A percentile compares a stretch with the other conserved stretches of the same genome.
These are phyloP conservation scores for Pseudotulostoma volvatum DNA, from an alignment of 495 filamentous ascomycete genomes.

Conservation along the genomic window DNA sequence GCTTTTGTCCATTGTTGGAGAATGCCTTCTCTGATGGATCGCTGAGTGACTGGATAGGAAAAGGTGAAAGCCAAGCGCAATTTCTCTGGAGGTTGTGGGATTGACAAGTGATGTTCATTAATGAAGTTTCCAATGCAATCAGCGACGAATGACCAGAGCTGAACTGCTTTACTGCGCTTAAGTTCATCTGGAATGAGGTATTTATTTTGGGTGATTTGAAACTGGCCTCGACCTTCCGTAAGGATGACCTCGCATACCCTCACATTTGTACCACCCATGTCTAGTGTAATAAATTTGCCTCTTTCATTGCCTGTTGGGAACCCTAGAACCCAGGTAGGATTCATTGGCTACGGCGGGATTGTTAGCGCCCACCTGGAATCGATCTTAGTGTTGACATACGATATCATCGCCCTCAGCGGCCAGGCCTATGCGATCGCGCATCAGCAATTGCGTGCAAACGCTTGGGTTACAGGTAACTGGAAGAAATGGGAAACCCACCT, in stretches of 20 bases:
- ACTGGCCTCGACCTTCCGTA: conserved; percentile 65
- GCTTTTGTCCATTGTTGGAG: conserved; percentile 95
- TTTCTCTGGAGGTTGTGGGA: conserved; percentile 24
- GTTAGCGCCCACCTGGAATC: no score
- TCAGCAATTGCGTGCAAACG: no score
- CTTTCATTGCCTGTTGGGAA: conserved; percentile 71
- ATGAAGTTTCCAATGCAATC: conserved; percentile 78
- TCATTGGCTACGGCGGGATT: conserved; percentile 91
- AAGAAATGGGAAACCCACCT: conserved; percentile 28
- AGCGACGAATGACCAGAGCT: conserved; percentile 85
- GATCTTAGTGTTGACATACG: no score
- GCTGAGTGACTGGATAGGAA: conserved; percentile 80
- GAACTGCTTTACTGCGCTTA: conserved; percentile 62
- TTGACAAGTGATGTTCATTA: conserved; percentile 52
- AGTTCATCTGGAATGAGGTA: conserved; percentile 79
- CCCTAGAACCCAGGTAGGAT: conserved; percentile 84
- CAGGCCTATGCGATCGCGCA: no score
- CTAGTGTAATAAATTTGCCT: conserved; percentile 74
- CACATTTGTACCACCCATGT: conserved; percentile 93
- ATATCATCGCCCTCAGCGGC: conserved; percentile 70
- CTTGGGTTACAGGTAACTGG: background rate
- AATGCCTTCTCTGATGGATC: conserved; percentile 75
- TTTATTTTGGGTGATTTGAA: conserved; percentile 85
- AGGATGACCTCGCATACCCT: conserved; percentile 82
- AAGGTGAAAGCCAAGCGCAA: conserved; percentile 86